Conservation (phyloP, 352 stramenopile genomes). For the Thalassiosira mediterranea region DNA sequence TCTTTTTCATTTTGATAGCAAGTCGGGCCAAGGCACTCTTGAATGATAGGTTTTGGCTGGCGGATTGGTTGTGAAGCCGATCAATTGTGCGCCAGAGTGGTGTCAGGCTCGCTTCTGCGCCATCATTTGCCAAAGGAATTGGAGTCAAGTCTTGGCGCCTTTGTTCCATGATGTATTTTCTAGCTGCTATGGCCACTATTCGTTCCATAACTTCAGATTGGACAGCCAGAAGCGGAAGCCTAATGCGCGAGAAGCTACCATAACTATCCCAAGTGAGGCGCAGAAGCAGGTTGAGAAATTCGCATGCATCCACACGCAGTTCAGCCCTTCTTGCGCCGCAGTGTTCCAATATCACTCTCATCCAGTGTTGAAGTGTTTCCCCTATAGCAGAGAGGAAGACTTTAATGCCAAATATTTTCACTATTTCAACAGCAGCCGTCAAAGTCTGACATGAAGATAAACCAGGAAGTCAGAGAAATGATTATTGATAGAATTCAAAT, state of each 20-base stretch:
- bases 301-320: slow-evolving; percentile 76
- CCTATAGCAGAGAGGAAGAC: slow-evolving; percentile 81
- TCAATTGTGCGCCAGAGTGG: slow-evolving; percentile 83
- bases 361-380: slow-evolving; percentile 86
- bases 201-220: slow-evolving; percentile 84
- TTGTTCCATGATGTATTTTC: slow-evolving; percentile 77
- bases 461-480: too few species aligned
- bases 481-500: too few species aligned
- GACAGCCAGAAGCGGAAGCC: slow-evolving; percentile 78
- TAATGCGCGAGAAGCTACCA: slow-evolving; percentile 82
- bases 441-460: too few species aligned
- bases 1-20: slow-evolving; percentile 81
- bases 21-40: slow-evolving; percentile 77
- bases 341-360: slow-evolving; percentile 81
- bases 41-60: slow-evolving; percentile 85
- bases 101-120: slow-evolving; percentile 78
- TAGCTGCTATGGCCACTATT: slow-evolving; percentile 79
- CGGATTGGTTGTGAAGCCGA: slow-evolving; percentile 80
- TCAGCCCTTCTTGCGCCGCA: slow-evolving; percentile 78
- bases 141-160: slow-evolving; percentile 51
- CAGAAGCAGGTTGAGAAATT: slow-evolving; percentile 84
- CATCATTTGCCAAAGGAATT: slow-evolving; percentile 75
- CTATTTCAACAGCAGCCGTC: slow-evolving; percentile 77
- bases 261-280: slow-evolving; percentile 80
- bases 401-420: slow-evolving; percentile 86